Conservation (phyloP, 345 rosid species). For the Carallia brachiata region DNA sequence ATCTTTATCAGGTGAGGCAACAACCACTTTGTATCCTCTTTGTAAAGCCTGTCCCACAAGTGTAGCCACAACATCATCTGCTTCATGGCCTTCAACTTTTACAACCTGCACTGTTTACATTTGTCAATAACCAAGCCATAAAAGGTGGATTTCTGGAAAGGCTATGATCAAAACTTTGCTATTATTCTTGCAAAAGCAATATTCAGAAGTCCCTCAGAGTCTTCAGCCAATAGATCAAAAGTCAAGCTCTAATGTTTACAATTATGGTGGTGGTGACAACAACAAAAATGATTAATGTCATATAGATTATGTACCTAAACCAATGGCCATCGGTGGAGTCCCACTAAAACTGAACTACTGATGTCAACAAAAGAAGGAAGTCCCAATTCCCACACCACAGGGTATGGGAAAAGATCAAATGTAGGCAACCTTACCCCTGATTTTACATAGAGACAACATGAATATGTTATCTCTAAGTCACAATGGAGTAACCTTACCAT, state of each 20-base stretch:
- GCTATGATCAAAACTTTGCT: neutral
- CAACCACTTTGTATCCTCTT: slow-evolving; percentile 59
- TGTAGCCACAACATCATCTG: slow-evolving; percentile 91
- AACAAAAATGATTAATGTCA: no score
- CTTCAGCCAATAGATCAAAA: no score
- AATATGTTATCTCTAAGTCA: no score
- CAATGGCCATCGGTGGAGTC: neutral
- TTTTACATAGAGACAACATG: no score
- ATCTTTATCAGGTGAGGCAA: slow-evolving; percentile 97
- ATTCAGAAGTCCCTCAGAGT: no score
- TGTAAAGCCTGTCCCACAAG: slow-evolving; percentile 62
- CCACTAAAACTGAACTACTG: neutral
- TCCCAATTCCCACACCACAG: no score
- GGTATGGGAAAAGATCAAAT: no score
- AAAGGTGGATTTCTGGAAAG: slow-evolving; percentile 2
- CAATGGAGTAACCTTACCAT: no score
- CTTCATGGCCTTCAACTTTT: slow-evolving; percentile 73
- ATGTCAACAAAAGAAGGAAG: no score
- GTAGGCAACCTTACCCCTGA: no score
- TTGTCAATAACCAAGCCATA: slow-evolving; percentile 8
- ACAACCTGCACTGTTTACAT: slow-evolving; percentile 50
- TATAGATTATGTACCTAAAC: neutral
- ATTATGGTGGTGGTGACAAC: neutral
- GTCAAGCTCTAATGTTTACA: neutral
- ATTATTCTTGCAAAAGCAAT: no score